Evolutionary conservation across 2,329 filamentous ascomycete species (phyloP).

Genomic region (Shiraia bambusicola): DNA sequence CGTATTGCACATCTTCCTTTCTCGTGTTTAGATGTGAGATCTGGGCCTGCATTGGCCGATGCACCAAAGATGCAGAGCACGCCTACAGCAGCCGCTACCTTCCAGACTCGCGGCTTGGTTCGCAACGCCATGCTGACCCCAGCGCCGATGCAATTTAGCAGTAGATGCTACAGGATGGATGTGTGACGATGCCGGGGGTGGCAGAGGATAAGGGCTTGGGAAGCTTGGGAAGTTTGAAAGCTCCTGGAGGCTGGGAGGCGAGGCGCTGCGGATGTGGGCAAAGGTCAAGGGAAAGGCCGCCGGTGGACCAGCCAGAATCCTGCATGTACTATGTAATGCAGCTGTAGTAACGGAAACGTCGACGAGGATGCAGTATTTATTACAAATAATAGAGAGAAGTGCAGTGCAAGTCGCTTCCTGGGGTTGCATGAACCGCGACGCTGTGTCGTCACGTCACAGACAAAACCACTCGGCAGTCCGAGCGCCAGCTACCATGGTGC

Average conservation of each 20-base stretch:
- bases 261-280: too few species aligned
- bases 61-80: slow-evolving; percentile 32
- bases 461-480: too few species aligned
- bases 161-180: too few species aligned
- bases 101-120: too few species aligned
- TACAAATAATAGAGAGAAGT: neutral
- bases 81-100: slow-evolving; percentile 27
- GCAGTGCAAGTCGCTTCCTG: neutral
- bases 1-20: slow-evolving; percentile 85
- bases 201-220: too few species aligned
- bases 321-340: too few species aligned
- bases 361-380: too few species aligned
- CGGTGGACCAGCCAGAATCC: neutral
- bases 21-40: slow-evolving; percentile 66
- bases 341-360: too few species aligned
- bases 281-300: too few species aligned
- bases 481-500: too few species aligned
- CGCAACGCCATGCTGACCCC: slow-evolving; percentile 11
- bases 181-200: neutral
- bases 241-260: neutral
- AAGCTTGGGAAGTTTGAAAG: too few species aligned
- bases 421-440: neutral
- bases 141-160: slow-evolving; percentile 23
- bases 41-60: slow-evolving; percentile 33
- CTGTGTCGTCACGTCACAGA: neutral